Evolutionary conservation across 495 filamentous ascomycete species (phyloP), one percentile per base, ranked within the genome.

Genomic region (Tuber microsphaerosporum): DNA sequence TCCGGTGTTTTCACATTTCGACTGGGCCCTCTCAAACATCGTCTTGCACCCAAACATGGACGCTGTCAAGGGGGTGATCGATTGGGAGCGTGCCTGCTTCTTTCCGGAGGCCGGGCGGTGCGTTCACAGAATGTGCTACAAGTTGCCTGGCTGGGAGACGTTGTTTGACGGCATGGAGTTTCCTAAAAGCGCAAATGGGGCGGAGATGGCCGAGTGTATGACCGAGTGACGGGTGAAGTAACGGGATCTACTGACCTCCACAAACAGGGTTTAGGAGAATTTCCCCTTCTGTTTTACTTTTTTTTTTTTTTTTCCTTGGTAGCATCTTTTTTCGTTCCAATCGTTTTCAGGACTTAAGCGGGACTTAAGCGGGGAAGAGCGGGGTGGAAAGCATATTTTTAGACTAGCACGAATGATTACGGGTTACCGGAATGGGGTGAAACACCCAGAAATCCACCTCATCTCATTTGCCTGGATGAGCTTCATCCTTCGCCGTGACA

Each of bases 11-110:
- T 44, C 69, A 17, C 74, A 75, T 41, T 34, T 75, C 69, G 74
- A 75, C 41, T 75, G 74, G 74, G 26, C 46, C n/a, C 71, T 73
- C 71, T 51, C 69, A 31, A 75, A 75, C 70, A 74, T 75, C 44
- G 72, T 75, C 26, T 34, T 75, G 34, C 43, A 31, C 26, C 70
- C 70, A 17, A 75, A 75, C 51, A 31, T 37, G 26, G 74, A 75
- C 56, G 19, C 39, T 31, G 70, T 75, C 31, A 45, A 42, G 20
- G 74, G 74, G n/a, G 74, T 75, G 14, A 71, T 75, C 20, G 74
- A 75, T 69, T 75, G 71, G 71, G 74, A 75, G 74, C 37, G 74
- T 5, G 74, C 74, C 2, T 46, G 44, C 20, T 75, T 70, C 43
- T 75, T 75, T 42, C 74, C 74, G 16, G 74, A 75, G 26, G 74